Evolutionary conservation across 2,329 filamentous ascomycete genomes (phyloP).

Genomic region (Epichloe uncinata): DNA sequence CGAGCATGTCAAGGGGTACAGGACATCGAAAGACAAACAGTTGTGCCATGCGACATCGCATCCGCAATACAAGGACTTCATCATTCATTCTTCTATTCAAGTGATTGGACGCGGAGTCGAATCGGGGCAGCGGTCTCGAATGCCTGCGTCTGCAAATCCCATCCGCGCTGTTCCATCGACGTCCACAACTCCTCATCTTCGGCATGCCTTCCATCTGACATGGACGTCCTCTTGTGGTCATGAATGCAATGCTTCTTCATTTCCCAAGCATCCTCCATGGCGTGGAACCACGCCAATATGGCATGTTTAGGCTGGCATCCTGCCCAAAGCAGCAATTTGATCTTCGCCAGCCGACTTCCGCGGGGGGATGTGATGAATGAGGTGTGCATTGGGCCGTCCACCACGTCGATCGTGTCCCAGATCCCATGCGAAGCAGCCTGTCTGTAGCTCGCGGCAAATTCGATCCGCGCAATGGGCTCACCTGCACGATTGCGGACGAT

Average conservation of each 20-base stretch:
- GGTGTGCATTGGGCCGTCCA: slow-evolving; percentile 18
- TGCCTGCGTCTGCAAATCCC: slow-evolving; percentile 21
- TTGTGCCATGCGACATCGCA: too few species aligned
- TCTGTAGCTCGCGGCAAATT: slow-evolving; percentile 28
- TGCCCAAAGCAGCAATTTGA: slow-evolving; percentile 24
- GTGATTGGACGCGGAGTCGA: slow-evolving; percentile 14
- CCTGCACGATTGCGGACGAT: slow-evolving; percentile 17
- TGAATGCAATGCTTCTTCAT: slow-evolving; percentile 11
- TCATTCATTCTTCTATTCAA: slow-evolving; percentile 15
- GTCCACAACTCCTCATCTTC: slow-evolving; percentile 15
- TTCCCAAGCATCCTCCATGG: slow-evolving; percentile 23
- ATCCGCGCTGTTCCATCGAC: slow-evolving; percentile 17
- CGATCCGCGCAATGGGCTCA: slow-evolving; percentile 22
- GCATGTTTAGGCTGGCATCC: slow-evolving; percentile 16
- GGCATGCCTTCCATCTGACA: slow-evolving; percentile 1
- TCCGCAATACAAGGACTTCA: background rate
- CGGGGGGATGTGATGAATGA: slow-evolving; percentile 18
- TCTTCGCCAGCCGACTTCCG: slow-evolving; percentile 10
- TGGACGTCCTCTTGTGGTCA: slow-evolving; percentile 11
- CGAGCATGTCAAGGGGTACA: background rate
- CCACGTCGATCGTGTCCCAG: slow-evolving; percentile 11
- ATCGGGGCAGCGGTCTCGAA: slow-evolving; percentile 25
- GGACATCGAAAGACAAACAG: too few species aligned
- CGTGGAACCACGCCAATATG: slow-evolving; percentile 24
- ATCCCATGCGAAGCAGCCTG: slow-evolving; percentile 15